Evolutionary conservation across 257 asterid genomes (phyloP), one percentile per base, ranked within the genome.

Genomic region (Ophiorrhiza pumila): DNA sequence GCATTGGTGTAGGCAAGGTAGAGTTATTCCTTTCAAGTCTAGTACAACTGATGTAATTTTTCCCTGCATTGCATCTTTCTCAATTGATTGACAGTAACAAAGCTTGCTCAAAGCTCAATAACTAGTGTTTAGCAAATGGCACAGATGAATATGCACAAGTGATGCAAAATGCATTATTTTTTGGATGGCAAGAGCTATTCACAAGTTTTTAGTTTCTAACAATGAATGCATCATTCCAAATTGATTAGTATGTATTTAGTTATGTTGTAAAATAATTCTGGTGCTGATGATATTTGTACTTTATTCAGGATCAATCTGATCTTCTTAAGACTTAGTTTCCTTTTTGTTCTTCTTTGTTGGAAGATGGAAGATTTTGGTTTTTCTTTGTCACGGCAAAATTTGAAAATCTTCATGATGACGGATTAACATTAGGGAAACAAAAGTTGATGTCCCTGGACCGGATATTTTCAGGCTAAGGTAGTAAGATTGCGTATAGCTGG

Each of bases 1-100:
- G 97, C 71, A 87, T 92, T 41, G 97, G 97, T 60, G 77, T 84
- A 47, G 96, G 97, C 76, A 92, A 92, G 96, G 97, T 92, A 72
- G n/a, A n/a, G 55, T 76, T 25, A 4, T 42, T 70, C 72, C 64
- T 27, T 52, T 10, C 50, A 68, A 35, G 7, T 55, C 53, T 13
- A 23, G 37, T 57, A 59, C 8, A 25, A 31, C 18, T 65, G 46
- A 20, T 53, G 57, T 6, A 45, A 17, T 7, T 57, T 53, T 17
- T 5, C 31, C n/a, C 0, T 5, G 4, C 31, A 11, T 18, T 29
- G 20, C 20, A 17, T 47, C 11, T 31, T 49, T 9, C n/a, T 47
- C 60, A n/a, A 7, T 25, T 65, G 39, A 49, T 43, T 5, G 53
- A 42, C 14, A 42, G 3, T 35, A 49, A 49, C n/a, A 49, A 49